These are phyloP conservation scores for Neohortaea acidophila DNA, from an alignment of 495 filamentous ascomycete genomes.

Conservation along the genomic window DNA sequence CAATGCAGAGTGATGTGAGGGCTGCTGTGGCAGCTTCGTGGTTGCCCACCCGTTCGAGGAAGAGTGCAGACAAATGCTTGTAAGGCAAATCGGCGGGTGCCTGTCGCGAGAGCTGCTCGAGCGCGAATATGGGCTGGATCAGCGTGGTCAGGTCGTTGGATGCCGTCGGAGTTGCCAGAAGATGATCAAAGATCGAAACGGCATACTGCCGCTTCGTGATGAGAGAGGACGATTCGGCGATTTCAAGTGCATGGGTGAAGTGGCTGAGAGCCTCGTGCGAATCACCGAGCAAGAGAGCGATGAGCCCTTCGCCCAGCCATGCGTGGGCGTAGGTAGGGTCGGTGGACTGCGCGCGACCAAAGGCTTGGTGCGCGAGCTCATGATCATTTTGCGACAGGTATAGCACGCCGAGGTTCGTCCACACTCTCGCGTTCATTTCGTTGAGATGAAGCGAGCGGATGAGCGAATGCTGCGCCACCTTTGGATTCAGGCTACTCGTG, in stretches of 20 bases:
- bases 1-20: slow-evolving; percentile 48
- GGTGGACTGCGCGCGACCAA: slow-evolving; percentile 76
- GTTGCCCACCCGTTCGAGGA: slow-evolving; percentile 65
- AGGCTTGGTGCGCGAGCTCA: slow-evolving; percentile 72
- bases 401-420: slow-evolving; percentile 81
- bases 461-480: slow-evolving; percentile 84
- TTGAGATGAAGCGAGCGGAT: slow-evolving; percentile 89
- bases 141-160: slow-evolving; percentile 46
- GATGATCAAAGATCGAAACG: slow-evolving; percentile 61
- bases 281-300: slow-evolving; percentile 63
- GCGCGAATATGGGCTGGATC: slow-evolving; percentile 70
- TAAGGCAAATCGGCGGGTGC: slow-evolving; percentile 49
- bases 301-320: slow-evolving; percentile 84
- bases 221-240: slow-evolving; percentile 56
- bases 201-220: slow-evolving; percentile 63
- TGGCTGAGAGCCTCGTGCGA: slow-evolving; percentile 58
- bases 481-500: slow-evolving; percentile 67
- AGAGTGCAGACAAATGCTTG: slow-evolving; percentile 62
- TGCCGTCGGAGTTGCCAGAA: slow-evolving; percentile 39
- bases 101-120: slow-evolving; percentile 62
- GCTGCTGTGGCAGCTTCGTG: slow-evolving; percentile 45
- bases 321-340: slow-evolving; percentile 86
- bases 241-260: slow-evolving; percentile 93
- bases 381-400: slow-evolving; percentile 72
- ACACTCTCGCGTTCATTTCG: slow-evolving; percentile 63